Evolutionary conservation across 2,329 filamentous ascomycete genomes (phyloP).

Genomic region (Lachnellula subtilissima): DNA sequence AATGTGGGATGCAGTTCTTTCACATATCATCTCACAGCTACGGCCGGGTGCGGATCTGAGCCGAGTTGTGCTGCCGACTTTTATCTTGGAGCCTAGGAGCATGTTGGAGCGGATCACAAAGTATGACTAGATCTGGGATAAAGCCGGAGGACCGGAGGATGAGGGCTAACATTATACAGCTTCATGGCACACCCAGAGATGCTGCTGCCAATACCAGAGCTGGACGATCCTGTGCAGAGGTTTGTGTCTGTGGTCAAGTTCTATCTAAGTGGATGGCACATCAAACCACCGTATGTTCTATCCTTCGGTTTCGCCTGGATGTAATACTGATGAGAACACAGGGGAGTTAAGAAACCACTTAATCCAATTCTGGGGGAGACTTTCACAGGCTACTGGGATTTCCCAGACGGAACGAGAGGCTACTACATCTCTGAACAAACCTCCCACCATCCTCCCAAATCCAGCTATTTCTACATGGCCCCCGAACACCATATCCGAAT

Average conservation of each 20-base stretch:
- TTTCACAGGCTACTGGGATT: slow-evolving; percentile 94
- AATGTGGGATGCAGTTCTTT: slow-evolving; percentile 61
- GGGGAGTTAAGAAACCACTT: slow-evolving; percentile 95
- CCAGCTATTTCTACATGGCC: slow-evolving; percentile 98
- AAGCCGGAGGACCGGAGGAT: neutral
- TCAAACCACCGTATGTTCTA: slow-evolving; percentile 79
- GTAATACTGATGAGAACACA: slow-evolving; percentile 33
- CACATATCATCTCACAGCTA: slow-evolving; percentile 94
- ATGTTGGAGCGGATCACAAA: slow-evolving; percentile 99
- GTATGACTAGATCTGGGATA: slow-evolving; percentile 46
- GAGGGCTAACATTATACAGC: slow-evolving; percentile 44
- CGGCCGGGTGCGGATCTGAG: slow-evolving; percentile 93
- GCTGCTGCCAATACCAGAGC: slow-evolving; percentile 77
- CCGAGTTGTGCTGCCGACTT: slow-evolving; percentile 89
- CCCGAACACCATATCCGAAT: slow-evolving; percentile 91
- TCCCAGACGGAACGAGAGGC: slow-evolving; percentile 74
- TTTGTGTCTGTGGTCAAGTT: slow-evolving; percentile 97
- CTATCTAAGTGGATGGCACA: slow-evolving; percentile 98
- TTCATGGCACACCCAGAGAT: slow-evolving; percentile 99
- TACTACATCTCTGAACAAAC: slow-evolving; percentile 99
- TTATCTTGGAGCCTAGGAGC: slow-evolving; percentile 94
- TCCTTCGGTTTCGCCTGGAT: neutral
- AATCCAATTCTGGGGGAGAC: slow-evolving; percentile 95
- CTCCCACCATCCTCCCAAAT: slow-evolving; percentile 96
- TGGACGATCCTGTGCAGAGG: slow-evolving; percentile 83